phyloP scores from a whole-genome alignment of 495 filamentous ascomycete genomes.

The Daldinia loculata region DNA sequence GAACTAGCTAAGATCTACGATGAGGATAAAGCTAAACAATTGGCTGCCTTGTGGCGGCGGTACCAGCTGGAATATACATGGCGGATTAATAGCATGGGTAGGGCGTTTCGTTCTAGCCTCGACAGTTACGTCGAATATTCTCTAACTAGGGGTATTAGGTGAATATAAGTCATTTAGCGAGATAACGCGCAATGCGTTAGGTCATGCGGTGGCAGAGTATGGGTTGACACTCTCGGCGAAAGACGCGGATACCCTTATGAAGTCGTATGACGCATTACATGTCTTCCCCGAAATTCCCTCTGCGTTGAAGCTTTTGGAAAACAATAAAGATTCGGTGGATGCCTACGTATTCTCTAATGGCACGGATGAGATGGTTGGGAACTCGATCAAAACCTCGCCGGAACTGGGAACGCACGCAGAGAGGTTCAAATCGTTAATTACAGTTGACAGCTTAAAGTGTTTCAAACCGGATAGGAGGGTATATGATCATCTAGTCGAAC shows the following conservation, averaged over 20 bases:
- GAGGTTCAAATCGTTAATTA: slow-evolving; percentile 66
- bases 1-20: slow-evolving; percentile 61
- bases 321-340: slow-evolving; percentile 48
- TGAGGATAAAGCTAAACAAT: slow-evolving; percentile 60
- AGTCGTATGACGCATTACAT: slow-evolving; percentile 72
- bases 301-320: slow-evolving; percentile 58
- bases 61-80: slow-evolving; percentile 85
- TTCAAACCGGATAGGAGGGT: slow-evolving; percentile 76
- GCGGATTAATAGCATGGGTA: slow-evolving; percentile 83
- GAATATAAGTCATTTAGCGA: slow-evolving; percentile 69
- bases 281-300: slow-evolving; percentile 73
- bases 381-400: slow-evolving; percentile 64
- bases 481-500: slow-evolving; percentile 67
- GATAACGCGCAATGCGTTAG: slow-evolving; percentile 70
- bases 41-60: slow-evolving; percentile 63
- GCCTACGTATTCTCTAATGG: slow-evolving; percentile 82
- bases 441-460: slow-evolving; percentile 65
- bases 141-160: slow-evolving; percentile 50
- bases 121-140: background rate
- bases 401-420: slow-evolving; percentile 57
- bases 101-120: background rate
- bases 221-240: slow-evolving; percentile 51
- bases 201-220: slow-evolving; percentile 69
- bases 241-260: slow-evolving; percentile 62
- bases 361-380: slow-evolving; percentile 67